phyloP scores from a whole-genome alignment of 2,329 filamentous ascomycete species.

The Ascosphaera aggregata region DNA sequence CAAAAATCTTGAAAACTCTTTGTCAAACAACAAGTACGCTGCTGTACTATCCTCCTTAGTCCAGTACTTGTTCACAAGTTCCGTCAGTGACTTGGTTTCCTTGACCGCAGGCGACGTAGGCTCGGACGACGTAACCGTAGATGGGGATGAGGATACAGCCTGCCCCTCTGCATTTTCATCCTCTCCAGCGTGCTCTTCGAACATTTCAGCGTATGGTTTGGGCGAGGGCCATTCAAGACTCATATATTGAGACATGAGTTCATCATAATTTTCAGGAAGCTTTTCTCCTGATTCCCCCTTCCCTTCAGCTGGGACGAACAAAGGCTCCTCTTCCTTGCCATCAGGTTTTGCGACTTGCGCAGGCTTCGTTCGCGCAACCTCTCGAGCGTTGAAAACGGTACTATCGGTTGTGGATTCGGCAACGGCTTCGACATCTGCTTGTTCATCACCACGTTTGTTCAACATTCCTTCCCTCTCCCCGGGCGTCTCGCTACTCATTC shows the following conservation, averaged over 20 bases:
- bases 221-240: not conserved
- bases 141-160: not conserved
- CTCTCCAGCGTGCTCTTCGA: not conserved
- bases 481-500: conserved; percentile 10
- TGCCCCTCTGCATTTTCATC: not conserved
- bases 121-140: not conserved
- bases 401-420: not conserved
- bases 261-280: not conserved
- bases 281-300: no score
- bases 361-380: not conserved
- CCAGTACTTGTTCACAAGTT: conserved; percentile 2
- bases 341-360: no score
- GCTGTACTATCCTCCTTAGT: conserved; percentile 1
- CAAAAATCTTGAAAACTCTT: conserved; percentile 1
- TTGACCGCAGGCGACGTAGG: not conserved
- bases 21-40: conserved; percentile 2
- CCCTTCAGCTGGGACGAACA: no score
- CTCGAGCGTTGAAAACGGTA: no score
- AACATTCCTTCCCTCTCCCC: no score
- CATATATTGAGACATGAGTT: not conserved
- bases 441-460: no score
- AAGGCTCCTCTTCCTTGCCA: no score
- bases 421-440: not conserved
- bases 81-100: conserved; percentile 1
- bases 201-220: not conserved